Evolutionary conservation across 2,329 filamentous ascomycete species (phyloP).

Genomic region (Didymella arachidicola): DNA sequence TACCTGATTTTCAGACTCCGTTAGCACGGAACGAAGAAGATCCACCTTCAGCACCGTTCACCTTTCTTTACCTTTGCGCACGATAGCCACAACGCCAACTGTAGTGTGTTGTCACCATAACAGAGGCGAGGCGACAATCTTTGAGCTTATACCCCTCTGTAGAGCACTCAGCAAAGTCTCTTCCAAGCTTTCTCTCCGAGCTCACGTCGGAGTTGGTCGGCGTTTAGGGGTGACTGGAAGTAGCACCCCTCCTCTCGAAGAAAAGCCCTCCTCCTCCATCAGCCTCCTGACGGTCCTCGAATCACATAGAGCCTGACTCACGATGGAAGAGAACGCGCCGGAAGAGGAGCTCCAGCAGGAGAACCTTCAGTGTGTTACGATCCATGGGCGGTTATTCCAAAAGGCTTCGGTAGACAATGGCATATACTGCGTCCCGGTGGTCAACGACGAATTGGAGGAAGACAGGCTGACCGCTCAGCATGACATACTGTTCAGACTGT

Average conservation of each 20-base stretch:
- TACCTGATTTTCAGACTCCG: conserved; percentile 2
- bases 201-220: neutral
- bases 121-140: neutral
- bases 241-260: neutral
- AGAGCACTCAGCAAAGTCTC: neutral
- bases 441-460: conserved; percentile 49
- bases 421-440: conserved; percentile 52
- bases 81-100: neutral
- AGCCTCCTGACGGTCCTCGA: no score
- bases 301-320: neutral
- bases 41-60: neutral
- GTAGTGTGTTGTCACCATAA: neutral
- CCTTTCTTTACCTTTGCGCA: neutral
- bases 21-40: conserved; percentile 2
- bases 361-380: conserved; percentile 36
- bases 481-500: conserved; percentile 42
- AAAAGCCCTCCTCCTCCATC: neutral
- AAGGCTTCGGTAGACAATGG: conserved; percentile 47
- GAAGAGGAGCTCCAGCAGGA: conserved; percentile 30
- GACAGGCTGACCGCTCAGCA: conserved; percentile 48
- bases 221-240: neutral
- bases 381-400: conserved; percentile 52
- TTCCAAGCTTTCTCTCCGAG: neutral
- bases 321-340: conserved; percentile 31
- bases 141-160: neutral